Evolutionary conservation across 1,284 basidiomycete species (phyloP), one percentile per base, ranked within the genome.

Genomic region (Cystobasidiaceae sp.): DNA sequence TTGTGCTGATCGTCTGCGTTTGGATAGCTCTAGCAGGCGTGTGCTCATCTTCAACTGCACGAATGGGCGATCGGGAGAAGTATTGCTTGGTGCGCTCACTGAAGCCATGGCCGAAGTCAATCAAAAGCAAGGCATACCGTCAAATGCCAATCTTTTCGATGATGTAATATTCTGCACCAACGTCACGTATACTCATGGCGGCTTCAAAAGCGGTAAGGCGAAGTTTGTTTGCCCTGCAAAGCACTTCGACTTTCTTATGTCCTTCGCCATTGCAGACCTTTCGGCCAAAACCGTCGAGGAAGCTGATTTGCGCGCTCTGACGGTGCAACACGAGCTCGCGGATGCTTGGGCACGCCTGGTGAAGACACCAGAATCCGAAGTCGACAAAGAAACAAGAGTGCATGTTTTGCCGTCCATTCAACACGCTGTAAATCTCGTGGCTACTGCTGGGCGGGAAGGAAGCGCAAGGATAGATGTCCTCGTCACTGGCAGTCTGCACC

Each of bases 21-120:
- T n/a, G 11, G 2, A 23, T 30, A 49, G 55, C 30, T 25, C 48
- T 41, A 17, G 55, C 7, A 76, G 74, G 13, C 83, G 89, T 34
- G 78, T 89, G 2, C 80, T 99, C 48, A 83, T 98, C 34, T 99
- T 98, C 81, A 99, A 99, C 78, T 97, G 93, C 79, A 97, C 94
- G 2, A 86, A 83, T 60, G 94, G 92, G 6, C 85, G 96, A 32
- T 88, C 89, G 5, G 92, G 88, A 2, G 77, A 82, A 49, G 78
- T 80, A 0, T 87, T 99, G 74, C 80, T 99, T 19, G 78, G 77
- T 2, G 78, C 83, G 0, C 81, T 97, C 9, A 81, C 79, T 41
- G 34, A 48, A 15, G 33, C 37, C 17, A 49, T 64, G 68, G 44
- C 37, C n/a, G 21, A 43, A 23, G 41, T 56, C 27, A 57, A 49